Evolutionary conservation across 306 rosid species (phyloP), one percentile per base, ranked within the genome.

Genomic region (Mimosa pudica): DNA sequence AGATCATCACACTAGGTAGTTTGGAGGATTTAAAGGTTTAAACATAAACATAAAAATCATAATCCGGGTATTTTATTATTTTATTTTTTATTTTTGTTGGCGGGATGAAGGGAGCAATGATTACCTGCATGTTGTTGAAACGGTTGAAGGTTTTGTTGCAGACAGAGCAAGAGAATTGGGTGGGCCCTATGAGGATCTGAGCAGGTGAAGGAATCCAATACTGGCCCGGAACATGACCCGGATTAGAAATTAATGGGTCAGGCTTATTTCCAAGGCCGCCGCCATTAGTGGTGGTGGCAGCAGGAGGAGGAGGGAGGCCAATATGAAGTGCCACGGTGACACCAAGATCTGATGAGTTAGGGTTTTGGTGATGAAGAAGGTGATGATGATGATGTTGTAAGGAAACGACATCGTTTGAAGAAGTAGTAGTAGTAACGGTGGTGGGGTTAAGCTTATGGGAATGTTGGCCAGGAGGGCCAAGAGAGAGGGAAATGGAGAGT

Each of bases 91-190:
- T 32, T 11, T 30, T 32, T 5, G 3, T 38, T 3, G 42, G 5
- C 5, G 6, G 5, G 68, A 5, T 62, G 51, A 41, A 18, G 17
- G 51, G 46, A 64, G 20, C 20, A 67, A 41, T 41, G 49, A 67
- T 38, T 38, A 94, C 98, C 98, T 92, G 98, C 98, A 94, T 94
- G 86, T 94, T 94, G 89, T 94, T 94, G 94, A 85, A 94, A 80
- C 98, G 85, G 87, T 86, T 92, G 95, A 94, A 94, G 83, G 95
- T 91, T 84, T 94, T 94, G 86, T 82, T 83, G 89, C 98, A 94
- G 75, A 94, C 97, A 3, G 89, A 74, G 91, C 97, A 94, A 82
- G 98, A 92, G 91, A 94, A 94, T 82, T 94, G 98, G 8, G 98
- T 91, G 32, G 97, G 97, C 24, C 98, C 98, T 32, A 92, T 97